Base-by-base conservation (phyloP, 192 early-diverging fungal species). In the Coemansia sp. region DNA sequence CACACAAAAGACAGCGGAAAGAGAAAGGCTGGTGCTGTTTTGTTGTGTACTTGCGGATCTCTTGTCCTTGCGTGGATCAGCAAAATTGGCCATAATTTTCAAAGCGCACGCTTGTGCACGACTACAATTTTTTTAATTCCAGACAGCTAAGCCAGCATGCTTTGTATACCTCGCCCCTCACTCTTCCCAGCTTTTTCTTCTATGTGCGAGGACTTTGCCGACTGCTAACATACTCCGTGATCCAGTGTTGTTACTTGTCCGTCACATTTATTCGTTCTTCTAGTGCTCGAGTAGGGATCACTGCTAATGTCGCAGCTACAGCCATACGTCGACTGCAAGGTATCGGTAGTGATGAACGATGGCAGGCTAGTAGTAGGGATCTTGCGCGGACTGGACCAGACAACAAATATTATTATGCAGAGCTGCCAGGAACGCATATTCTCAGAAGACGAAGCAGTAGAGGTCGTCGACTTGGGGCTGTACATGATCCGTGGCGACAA, bases 401-500 rank as follows among this genome's bases (percentile, higher is more conserved):
- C 70, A 25, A 82, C 79, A 57, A 86, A 86, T 39, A 72, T 86
- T 4, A 79, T 86, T 16, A 73, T 86, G 68, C 72, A 73, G 53
- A 70, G 66, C 7, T 79, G 82, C 65, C 63, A 74, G 34, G 85
- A 86, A 61, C 79, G 85, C 35, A 72, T 86, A 48, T 86, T 80
- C 47, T 80, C 80, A 0, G 73, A 76, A 47, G 75, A 79, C 63
- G 85, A 86, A 18, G 77, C 77, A 16, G 83, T 84, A 28, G 83
- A 86, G 61, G 70, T 73, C 9, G 75, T 79, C 33, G 67, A 66
- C 25, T 59, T 86, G 35, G 85, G 85, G 1, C 58, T 86, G 10
- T 84, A 86, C 52, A 72, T 86, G 55, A 72, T 86, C 41, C 75
- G 83, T 10, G 85, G 85, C 3, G 83, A 84, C 61, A 83, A 82